These are phyloP conservation scores for Endotrypanum monterogeii DNA, from an alignment of 208 protist species.

Conservation along the genomic window DNA sequence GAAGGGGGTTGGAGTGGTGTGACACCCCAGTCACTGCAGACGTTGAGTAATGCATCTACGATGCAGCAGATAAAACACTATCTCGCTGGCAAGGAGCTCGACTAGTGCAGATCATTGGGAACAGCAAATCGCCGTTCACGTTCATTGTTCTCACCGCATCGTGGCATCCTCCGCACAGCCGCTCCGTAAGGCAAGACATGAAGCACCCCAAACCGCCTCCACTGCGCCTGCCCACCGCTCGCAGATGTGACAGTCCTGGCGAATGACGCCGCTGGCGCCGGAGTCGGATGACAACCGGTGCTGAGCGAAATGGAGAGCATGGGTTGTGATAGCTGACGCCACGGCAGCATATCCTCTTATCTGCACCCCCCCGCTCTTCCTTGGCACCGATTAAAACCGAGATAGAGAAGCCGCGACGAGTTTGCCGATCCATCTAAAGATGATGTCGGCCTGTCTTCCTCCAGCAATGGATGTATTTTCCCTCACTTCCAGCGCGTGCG, in stretches of 20 bases:
- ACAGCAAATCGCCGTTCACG: constrained; percentile 30
- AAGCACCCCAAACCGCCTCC: not conserved
- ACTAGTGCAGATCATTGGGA: constrained; percentile 32
- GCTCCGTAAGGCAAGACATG: not conserved
- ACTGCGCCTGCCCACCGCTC: constrained; percentile 3
- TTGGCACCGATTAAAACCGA: not conserved
- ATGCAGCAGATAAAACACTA: constrained; percentile 21
- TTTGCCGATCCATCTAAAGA: not conserved
- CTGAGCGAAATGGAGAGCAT: not conserved
- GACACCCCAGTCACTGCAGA: constrained; percentile 26
- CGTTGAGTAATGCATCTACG: constrained; percentile 10
- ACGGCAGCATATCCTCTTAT: not conserved
- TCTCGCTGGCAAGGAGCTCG: constrained; percentile 9
- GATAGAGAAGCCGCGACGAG: not conserved
- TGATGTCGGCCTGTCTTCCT: constrained; percentile 7
- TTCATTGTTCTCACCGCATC: constrained; percentile 15
- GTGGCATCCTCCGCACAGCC: not conserved
- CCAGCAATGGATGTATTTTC: constrained; percentile 7
- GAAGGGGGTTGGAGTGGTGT: constrained; percentile 38
- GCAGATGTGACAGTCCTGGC: not conserved
- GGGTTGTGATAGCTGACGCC: not conserved
- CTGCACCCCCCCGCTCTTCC: not conserved
- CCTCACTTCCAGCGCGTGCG: not conserved
- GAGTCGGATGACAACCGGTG: not conserved
- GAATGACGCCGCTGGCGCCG: not conserved